Base-by-base conservation (phyloP, 352 stramenopile genomes). In the Pythium aristosporum region DNA sequence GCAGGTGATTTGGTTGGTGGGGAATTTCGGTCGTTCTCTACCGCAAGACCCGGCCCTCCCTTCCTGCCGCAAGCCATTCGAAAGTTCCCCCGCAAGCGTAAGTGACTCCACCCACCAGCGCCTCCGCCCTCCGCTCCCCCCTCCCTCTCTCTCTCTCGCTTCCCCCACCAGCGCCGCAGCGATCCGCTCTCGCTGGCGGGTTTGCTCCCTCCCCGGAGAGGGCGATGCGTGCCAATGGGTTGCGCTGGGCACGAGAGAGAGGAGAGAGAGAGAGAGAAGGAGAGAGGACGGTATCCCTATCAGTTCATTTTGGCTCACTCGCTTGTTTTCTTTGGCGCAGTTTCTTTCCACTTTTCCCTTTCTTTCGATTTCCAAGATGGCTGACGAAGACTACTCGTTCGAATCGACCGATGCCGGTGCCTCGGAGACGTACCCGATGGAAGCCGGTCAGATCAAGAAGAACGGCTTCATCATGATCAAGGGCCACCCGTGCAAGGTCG, bases 381-480 rank as follows among this genome's bases (percentile, higher is more conserved):
- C 74, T 82, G 79, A 83, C 62, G 62, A 68, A 63, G 87, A 96
- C 73, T 96, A 92, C 76, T 73, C 80, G 57, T 94, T 99, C 75
- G 93, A 98, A 77, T 96, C 79, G 65, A 87, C 94, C 73, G 95
- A 99, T 82, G 97, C 97, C 69, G 97, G 97, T 85, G 97, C 97
- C 61, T 99, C 97, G 56, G 86, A 96, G 68, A 99, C 95, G 63
- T 99, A 98, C 85, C 97, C 97, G 68, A 94, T 90, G 69, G 97
- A 99, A 86, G 97, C 97, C 75, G 97, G 97, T 67, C 96, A 99
- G 86, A 99, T 99, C 88, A 97, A 98, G 77, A 99, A 99, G 88
- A 96, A 96, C 89, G 94, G 97, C 73, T 99, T 98, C 93, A 99
- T 99, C 80, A 98, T 99, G 86, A 99, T 99, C 91, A 99, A 99